Evolutionary conservation across 257 asterid species (phyloP), one percentile per base, ranked within the genome.

Genomic region (Solanum clarkiae): DNA sequence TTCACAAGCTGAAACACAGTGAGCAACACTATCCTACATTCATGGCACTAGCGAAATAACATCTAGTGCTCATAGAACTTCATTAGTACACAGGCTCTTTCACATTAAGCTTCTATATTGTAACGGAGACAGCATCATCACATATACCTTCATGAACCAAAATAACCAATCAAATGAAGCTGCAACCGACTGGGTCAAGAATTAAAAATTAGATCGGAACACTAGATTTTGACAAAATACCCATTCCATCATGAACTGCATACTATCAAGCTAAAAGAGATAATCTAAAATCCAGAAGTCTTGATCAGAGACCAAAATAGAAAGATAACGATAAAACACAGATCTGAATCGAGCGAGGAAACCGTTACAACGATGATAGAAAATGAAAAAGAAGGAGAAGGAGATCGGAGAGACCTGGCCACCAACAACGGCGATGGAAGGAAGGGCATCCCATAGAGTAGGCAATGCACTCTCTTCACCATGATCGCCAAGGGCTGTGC

Each of bases 391-490:
- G 32, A 29, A 29, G 32, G 32, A 44, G 17, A 72, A 62, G 54
- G 62, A 36, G 55, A 82, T 54, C 57, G 15, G 77, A n/a, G 86
- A 56, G 59, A 95, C 99, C 99, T 94, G 99, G 24, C 99, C 99
- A 72, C 98, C 99, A 88, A 95, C 98, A 89, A 94, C 98, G 87
- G 99, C 99, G 70, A 95, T 94, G 75, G 99, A 94, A 65, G 97
- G 98, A 88, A 95, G 90, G 36, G 99, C 98, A 74, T 95, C 99
- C 99, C 99, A 95, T 22, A 95, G 97, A 82, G 99, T 94, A 51
- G 99, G 99, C 91, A 95, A 84, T 80, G 96, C 93, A 89, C 92
- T 90, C 55, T 93, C 98, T 15, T 95, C 99, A 9, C 99, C 99
- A 69, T 95, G 87, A 91, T 95, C 99, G 56, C 99, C 99, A 11